Evolutionary conservation across 176 grass and related monocot species (phyloP).

Genomic region (Bolboschoenus planiculmis): DNA sequence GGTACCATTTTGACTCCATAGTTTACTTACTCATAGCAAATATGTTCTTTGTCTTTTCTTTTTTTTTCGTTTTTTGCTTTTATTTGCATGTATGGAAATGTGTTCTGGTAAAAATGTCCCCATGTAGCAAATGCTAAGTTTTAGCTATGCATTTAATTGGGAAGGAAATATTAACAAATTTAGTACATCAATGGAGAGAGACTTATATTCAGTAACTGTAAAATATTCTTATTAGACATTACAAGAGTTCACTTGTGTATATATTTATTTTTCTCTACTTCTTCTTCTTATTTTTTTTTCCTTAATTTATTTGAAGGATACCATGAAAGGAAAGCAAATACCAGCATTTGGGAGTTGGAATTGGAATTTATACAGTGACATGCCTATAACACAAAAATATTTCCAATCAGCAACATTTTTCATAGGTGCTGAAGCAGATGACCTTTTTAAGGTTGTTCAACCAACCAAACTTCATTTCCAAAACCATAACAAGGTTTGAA

Average conservation of each 20-base stretch:
- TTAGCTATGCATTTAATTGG: background rate
- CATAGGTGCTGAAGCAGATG: conserved; percentile 48
- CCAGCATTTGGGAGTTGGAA: conserved; percentile 53
- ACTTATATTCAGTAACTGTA: background rate
- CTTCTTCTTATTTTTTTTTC: background rate
- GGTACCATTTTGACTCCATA: background rate
- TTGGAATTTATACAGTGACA: conserved; percentile 68
- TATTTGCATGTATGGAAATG: background rate
- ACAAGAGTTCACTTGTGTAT: background rate
- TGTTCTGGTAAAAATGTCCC: background rate
- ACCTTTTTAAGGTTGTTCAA: conserved; percentile 75
- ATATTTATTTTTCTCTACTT: background rate
- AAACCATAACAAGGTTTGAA: conserved; percentile 44
- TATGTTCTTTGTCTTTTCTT: background rate
- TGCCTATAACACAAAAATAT: conserved; percentile 61
- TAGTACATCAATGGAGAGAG: background rate
- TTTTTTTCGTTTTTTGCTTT: background rate
- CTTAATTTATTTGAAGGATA: conserved; percentile 17
- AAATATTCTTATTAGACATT: background rate
- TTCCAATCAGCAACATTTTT: conserved; percentile 59
- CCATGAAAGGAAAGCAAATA: conserved; percentile 51
- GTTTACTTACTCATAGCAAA: background rate
- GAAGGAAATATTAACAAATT: background rate
- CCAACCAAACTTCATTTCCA: conserved; percentile 30
- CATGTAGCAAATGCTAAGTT: background rate